Evolutionary conservation across 1,139 yeast genomes (phyloP), one percentile per base, ranked within the genome.

Genomic region (Debaryomycetaceae sp.): DNA sequence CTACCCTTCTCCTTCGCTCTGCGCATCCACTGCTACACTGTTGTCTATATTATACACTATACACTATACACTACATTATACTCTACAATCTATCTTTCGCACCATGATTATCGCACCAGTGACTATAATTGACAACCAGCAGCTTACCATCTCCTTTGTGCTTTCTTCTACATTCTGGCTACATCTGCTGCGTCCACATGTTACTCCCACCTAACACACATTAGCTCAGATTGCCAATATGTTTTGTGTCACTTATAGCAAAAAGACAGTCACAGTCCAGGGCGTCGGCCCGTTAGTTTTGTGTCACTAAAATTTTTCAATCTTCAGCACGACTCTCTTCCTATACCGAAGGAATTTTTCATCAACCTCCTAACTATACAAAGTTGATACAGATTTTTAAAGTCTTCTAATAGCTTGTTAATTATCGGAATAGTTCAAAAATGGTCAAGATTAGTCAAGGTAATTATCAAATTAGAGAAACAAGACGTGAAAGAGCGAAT

Each of bases 391-490:
- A 34, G 33, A 33, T 31, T 37, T 42, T 42, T 36, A 35, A 31
- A 36, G 30, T 28, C 36, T 39, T 36, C 30, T 35, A 36, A 38
- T 34, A 32, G 29, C 39, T 41, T 34, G 35, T 37, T 36, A 38
- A 31, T 35, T 31, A 38, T 33, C 36, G 35, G 38, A 35, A 40
- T 42, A 43, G 51, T 52, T 47, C 52, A 59, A 73, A 64, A 70
- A 77, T 77, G 81, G 81, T 78, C 75, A 77, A 77, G 75, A 70
- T 76, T 70, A 75, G 81, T 67, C 78, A 76, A 73, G 80, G 81
- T 76, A 75, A 55, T 56, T 66, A 52, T 52, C 47, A 39, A 38
- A 36, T 36, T 31, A 5, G 33, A 19, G 22, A 18, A 14, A 8
- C 33, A 24, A 16, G 17, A 16, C 32, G n/a, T 9, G 13, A n/a